phyloP scores from a whole-genome alignment of 805 yeast genomes.

The Sugiyamaella qingdaonensis region DNA sequence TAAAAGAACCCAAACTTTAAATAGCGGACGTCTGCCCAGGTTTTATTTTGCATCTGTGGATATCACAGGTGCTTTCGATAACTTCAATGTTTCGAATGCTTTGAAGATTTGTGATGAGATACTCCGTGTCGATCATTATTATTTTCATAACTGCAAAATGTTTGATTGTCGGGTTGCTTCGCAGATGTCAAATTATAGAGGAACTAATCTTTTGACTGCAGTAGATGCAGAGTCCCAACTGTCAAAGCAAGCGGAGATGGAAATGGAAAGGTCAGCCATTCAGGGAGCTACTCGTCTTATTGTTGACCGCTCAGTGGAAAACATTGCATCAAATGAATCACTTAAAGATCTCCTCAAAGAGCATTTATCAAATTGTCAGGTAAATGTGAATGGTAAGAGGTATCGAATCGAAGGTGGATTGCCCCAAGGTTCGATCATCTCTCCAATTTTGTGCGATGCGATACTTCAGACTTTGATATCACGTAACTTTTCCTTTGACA shows the following conservation, averaged over 20 bases:
- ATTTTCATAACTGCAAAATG: background rate
- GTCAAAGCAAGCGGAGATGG: background rate
- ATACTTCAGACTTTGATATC: slow-evolving; percentile 59
- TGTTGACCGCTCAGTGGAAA: background rate
- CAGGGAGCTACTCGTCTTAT: background rate
- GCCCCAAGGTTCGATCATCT: slow-evolving; percentile 80
- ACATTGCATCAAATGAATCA: slow-evolving; percentile 26
- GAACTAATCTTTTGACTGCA: background rate
- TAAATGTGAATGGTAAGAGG: slow-evolving; percentile 34
- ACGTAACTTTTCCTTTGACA: slow-evolving; percentile 29
- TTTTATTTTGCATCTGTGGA: slow-evolving; percentile 67
- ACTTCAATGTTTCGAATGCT: slow-evolving; percentile 35
- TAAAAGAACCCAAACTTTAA: slow-evolving; percentile 32
- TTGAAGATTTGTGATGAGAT: slow-evolving; percentile 12
- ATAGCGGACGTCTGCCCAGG: slow-evolving; percentile 2
- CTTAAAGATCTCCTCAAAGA: slow-evolving; percentile 42
- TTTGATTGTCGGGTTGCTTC: background rate
- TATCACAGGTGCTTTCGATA: slow-evolving; percentile 71
- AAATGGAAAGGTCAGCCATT: background rate
- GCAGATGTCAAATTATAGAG: background rate
- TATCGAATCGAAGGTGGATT: slow-evolving; percentile 62
- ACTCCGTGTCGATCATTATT: background rate
- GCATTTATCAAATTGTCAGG: slow-evolving; percentile 51
- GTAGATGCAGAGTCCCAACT: background rate
- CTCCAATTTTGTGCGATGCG: slow-evolving; percentile 69